Conservation (phyloP, 331 rosid genomes). For the Telfairia occidentalis region DNA sequence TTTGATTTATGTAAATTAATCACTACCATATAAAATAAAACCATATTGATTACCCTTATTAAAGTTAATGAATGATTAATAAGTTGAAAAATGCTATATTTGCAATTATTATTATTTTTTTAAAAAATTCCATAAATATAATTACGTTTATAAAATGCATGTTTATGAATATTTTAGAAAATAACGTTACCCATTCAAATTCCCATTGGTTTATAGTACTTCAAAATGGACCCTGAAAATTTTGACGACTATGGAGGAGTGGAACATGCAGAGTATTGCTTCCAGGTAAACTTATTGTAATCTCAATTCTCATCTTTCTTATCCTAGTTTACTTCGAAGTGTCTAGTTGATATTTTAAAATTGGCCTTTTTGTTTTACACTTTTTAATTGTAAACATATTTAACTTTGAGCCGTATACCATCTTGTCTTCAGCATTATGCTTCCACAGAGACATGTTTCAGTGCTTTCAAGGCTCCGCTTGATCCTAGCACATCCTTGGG, state of each 20-base stretch:
- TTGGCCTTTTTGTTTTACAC: slow-evolving; percentile 9
- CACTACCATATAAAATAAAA: not conserved
- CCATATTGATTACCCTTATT: not conserved
- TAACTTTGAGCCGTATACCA: slow-evolving; percentile 16
- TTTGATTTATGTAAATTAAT: not conserved
- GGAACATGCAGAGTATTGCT: slow-evolving; percentile 84
- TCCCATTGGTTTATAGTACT: slow-evolving; percentile 40
- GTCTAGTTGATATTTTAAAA: not conserved
- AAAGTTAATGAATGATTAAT: not conserved
- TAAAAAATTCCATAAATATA: not conserved
- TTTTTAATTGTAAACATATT: slow-evolving; percentile 2
- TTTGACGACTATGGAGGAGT: slow-evolving; percentile 86
- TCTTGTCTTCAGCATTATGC: slow-evolving; percentile 57
- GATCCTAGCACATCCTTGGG: slow-evolving; percentile 89
- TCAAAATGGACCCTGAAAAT: slow-evolving; percentile 86
- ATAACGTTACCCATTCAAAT: slow-evolving; percentile 11
- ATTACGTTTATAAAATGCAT: not conserved
- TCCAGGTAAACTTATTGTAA: slow-evolving; percentile 52
- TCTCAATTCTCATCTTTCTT: not conserved
- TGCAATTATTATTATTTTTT: not conserved
- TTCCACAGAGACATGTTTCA: slow-evolving; percentile 83
- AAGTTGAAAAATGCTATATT: not conserved
- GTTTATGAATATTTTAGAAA: not conserved
- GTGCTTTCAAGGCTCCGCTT: slow-evolving; percentile 95
- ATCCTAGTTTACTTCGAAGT: not conserved